phyloP scores from a whole-genome alignment of 441 rosid genomes.

The Arabidopsis lyrata region DNA sequence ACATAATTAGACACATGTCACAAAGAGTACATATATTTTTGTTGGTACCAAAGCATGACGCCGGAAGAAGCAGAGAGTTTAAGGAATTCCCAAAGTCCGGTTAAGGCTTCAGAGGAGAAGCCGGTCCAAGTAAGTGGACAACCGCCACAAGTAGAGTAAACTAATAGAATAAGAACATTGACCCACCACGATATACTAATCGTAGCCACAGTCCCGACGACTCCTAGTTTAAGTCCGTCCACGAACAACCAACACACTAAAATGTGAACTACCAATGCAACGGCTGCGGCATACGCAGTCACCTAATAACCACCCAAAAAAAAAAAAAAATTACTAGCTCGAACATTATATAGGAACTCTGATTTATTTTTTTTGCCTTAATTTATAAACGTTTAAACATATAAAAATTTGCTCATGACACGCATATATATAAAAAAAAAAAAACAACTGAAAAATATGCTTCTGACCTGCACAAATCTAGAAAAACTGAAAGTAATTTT shows the following conservation, averaged over 20 bases:
- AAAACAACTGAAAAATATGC: background rate
- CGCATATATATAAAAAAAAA: background rate
- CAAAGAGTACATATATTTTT: background rate
- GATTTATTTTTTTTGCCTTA: background rate
- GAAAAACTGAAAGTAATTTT: background rate
- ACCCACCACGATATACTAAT: conserved; percentile 80
- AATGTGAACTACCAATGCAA: conserved; percentile 62
- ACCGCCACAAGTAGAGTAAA: conserved; percentile 65
- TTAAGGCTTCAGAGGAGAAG: conserved; percentile 78
- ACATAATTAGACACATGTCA: background rate
- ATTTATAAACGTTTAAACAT: background rate
- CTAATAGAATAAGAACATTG: conserved; percentile 53
- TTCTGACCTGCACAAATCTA: background rate
- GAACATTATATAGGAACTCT: background rate
- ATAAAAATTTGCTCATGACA: background rate
- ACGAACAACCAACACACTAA: conserved; percentile 71
- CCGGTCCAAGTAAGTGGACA: conserved; percentile 92
- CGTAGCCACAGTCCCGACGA: conserved; percentile 59
- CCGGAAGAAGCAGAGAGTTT: conserved; percentile 92
- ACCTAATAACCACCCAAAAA: conserved; percentile 29
- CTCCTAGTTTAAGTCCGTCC: conserved; percentile 56
- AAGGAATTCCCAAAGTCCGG: conserved; percentile 83
- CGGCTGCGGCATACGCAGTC: conserved; percentile 56
- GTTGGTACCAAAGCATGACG: conserved; percentile 75
- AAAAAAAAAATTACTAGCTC: background rate